Evolutionary conservation across 495 filamentous ascomycete genomes (phyloP).

Genomic region (Rostrohypoxylon terebratum): DNA sequence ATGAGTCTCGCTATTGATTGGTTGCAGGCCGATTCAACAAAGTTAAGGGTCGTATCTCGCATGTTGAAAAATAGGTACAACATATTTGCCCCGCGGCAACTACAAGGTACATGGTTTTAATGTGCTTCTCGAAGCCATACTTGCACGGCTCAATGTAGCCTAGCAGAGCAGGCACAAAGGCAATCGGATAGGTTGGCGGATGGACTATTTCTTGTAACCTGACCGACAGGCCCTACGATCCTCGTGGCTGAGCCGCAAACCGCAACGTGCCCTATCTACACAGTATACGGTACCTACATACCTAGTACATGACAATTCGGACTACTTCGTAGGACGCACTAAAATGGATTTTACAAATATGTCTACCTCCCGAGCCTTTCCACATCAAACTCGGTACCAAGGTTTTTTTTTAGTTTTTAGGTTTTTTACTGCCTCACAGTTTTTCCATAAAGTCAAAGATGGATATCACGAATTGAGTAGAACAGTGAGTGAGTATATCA

Average conservation of each 20-base stretch:
- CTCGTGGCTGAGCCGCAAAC: conserved; percentile 25
- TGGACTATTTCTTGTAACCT: background rate
- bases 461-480: background rate
- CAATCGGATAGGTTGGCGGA: background rate
- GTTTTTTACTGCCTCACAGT: too few relatives aligned
- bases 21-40: conserved; percentile 5
- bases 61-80: background rate
- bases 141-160: background rate
- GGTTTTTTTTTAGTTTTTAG: background rate
- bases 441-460: background rate
- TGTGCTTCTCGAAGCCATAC: background rate
- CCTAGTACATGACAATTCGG: background rate
- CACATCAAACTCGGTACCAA: background rate
- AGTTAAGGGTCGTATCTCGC: conserved; percentile 8
- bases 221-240: conserved; percentile 3
- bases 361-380: background rate
- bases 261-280: conserved; percentile 11
- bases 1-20: background rate
- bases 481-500: background rate
- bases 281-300: too few relatives aligned
- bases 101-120: background rate
- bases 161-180: background rate
- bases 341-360: background rate
- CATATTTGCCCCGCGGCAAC: background rate
- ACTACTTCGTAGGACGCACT: background rate